Conservation (phyloP, 345 rosid genomes). For the Dipteronia dyeriana region DNA sequence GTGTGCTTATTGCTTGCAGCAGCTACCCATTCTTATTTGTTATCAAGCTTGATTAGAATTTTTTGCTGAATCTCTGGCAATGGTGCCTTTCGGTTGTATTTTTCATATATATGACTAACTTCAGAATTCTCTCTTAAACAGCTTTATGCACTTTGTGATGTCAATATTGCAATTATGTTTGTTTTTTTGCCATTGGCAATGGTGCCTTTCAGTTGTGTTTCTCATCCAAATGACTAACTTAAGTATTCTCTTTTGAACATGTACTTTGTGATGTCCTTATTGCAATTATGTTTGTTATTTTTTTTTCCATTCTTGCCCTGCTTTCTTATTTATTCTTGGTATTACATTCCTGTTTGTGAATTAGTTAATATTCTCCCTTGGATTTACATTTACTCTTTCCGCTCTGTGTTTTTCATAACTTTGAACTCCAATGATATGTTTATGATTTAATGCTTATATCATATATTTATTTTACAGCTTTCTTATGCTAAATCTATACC, state of each 20-base stretch:
- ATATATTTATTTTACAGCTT: constrained; percentile 26
- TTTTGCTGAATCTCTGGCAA: neutral
- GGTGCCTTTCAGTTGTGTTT: neutral
- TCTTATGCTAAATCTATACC: constrained; percentile 19
- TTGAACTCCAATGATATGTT: constrained; percentile 3
- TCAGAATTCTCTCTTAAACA: neutral
- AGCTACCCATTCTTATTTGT: neutral
- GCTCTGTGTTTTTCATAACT: neutral
- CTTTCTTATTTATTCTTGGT: neutral
- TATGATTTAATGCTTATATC: constrained; percentile 11
- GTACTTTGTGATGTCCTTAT: neutral
- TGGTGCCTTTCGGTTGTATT: neutral
- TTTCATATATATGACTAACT: neutral
- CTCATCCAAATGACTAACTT: neutral
- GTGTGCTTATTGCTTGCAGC: neutral
- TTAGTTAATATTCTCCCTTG: neutral
- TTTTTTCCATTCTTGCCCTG: neutral
- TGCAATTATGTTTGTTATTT: neutral
- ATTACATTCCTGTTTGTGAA: neutral
- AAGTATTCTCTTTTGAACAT: neutral
- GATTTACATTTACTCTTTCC: no score
- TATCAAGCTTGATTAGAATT: constrained; percentile 1
- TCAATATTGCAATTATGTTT: neutral
- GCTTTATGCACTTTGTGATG: neutral
- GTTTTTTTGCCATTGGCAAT: neutral